Evolutionary conservation across 1,284 basidiomycete species (phyloP).

Genomic region (Amylostereum chailletii): DNA sequence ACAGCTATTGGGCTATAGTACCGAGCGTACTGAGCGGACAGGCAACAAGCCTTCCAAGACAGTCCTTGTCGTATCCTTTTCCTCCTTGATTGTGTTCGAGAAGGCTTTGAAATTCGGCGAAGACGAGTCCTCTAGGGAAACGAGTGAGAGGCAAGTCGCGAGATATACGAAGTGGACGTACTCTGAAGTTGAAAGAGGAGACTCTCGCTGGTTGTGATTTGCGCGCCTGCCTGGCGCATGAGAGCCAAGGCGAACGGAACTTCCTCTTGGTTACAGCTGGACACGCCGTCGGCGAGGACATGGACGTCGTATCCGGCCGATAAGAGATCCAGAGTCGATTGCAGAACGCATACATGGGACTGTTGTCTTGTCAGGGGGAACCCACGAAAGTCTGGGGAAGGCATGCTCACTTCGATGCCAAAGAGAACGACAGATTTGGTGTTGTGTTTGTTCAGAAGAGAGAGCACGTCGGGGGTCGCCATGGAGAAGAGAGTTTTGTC

Average conservation of each 20-base stretch:
- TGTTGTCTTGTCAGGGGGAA: constrained; percentile 17
- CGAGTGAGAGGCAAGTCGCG: neutral
- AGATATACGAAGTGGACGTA: constrained; percentile 18
- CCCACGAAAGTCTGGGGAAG: too few relatives aligned
- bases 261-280: constrained; percentile 71
- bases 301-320: constrained; percentile 47
- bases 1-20: too few relatives aligned
- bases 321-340: constrained; percentile 68
- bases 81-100: constrained; percentile 68
- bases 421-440: constrained; percentile 66
- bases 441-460: constrained; percentile 39
- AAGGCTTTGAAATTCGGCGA: constrained; percentile 70
- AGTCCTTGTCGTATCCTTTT: constrained; percentile 52
- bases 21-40: neutral
- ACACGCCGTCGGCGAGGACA: constrained; percentile 80
- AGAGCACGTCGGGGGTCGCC: constrained; percentile 59
- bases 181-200: constrained; percentile 71
- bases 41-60: constrained; percentile 22
- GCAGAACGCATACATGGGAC: constrained; percentile 86
- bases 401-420: constrained; percentile 68
- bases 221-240: constrained; percentile 69
- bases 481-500: constrained; percentile 82
- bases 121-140: constrained; percentile 47
- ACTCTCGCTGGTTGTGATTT: constrained; percentile 78
- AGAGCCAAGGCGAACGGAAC: constrained; percentile 53